Evolutionary conservation across 257 asterid genomes (phyloP).

Genomic region (Marsdenia floribunda): DNA sequence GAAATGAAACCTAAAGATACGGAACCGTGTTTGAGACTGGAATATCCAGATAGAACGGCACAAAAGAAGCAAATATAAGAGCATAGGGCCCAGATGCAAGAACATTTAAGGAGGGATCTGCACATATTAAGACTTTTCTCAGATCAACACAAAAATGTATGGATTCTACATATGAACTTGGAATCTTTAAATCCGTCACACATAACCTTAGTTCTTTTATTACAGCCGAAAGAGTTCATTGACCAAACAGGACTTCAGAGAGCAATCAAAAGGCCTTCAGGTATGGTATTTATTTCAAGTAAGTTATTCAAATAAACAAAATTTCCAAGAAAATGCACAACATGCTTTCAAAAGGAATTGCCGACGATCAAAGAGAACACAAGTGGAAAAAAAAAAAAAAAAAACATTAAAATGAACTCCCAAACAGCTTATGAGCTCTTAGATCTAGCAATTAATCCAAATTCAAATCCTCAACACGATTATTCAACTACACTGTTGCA

Average conservation of each 20-base stretch:
- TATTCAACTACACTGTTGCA: not conserved
- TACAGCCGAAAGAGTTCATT: not conserved
- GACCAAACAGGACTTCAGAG: not conserved
- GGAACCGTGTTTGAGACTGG: conserved; percentile 88
- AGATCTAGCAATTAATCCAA: not conserved
- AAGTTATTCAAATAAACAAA: not conserved
- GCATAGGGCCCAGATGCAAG: conserved; percentile 95
- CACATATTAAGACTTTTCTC: conserved; percentile 17
- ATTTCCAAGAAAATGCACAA: not conserved
- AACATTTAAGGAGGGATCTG: conserved; percentile 73
- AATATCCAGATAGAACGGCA: conserved; percentile 91
- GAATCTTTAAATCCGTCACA: not conserved
- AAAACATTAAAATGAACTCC: not conserved
- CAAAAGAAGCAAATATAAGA: conserved; percentile 76
- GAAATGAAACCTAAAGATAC: conserved; percentile 63
- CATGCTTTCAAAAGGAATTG: too few relatives aligned
- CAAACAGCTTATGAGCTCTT: not conserved
- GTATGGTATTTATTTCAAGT: not conserved
- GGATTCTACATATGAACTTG: not conserved
- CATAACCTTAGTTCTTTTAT: not conserved
- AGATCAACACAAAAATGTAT: not conserved
- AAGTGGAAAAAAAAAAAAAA: too few relatives aligned
- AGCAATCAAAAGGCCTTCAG: not conserved
- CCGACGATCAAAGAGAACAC: too few relatives aligned
- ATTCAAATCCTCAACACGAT: not conserved